These are phyloP conservation scores for Musa schizocarpa DNA, from an alignment of 176 grass and related monocot species.

Conservation along the genomic window DNA sequence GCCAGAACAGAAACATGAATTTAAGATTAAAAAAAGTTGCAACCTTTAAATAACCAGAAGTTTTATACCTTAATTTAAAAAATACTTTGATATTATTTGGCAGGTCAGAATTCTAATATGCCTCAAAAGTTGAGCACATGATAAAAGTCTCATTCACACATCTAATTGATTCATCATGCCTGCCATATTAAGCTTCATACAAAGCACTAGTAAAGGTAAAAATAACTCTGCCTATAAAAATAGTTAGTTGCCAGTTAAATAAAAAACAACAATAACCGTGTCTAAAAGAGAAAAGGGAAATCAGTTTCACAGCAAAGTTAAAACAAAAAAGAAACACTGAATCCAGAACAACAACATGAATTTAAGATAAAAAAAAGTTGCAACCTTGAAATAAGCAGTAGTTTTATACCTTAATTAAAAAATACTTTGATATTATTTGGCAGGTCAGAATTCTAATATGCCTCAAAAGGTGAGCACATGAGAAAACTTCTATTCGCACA, in stretches of 20 bases:
- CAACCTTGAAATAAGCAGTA: too few relatives aligned
- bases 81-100: neutral
- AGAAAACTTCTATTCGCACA: slow-evolving; percentile 24
- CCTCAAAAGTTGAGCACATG: slow-evolving; percentile 32
- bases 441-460: slow-evolving; percentile 27
- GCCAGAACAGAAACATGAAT: too few relatives aligned
- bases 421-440: neutral
- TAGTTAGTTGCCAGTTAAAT: too few relatives aligned
- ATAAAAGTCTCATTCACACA: slow-evolving; percentile 3
- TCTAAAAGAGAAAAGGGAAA: neutral
- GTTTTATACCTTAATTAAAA: too few relatives aligned
- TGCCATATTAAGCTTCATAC: slow-evolving; percentile 2
- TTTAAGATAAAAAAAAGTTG: too few relatives aligned
- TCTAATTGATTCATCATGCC: slow-evolving; percentile 43
- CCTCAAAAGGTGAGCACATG: slow-evolving; percentile 30
- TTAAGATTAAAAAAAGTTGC: too few relatives aligned
- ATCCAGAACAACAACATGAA: too few relatives aligned
- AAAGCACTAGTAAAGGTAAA: neutral
- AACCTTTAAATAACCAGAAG: too few relatives aligned
- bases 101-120: slow-evolving; percentile 26
- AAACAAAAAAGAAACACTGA: neutral
- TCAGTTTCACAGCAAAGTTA: neutral
- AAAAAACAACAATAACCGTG: too few relatives aligned
- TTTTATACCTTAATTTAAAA: too few relatives aligned
- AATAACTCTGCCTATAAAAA: neutral